phyloP scores from a whole-genome alignment of 2,329 filamentous ascomycete genomes.

The Penicillium sp. region DNA sequence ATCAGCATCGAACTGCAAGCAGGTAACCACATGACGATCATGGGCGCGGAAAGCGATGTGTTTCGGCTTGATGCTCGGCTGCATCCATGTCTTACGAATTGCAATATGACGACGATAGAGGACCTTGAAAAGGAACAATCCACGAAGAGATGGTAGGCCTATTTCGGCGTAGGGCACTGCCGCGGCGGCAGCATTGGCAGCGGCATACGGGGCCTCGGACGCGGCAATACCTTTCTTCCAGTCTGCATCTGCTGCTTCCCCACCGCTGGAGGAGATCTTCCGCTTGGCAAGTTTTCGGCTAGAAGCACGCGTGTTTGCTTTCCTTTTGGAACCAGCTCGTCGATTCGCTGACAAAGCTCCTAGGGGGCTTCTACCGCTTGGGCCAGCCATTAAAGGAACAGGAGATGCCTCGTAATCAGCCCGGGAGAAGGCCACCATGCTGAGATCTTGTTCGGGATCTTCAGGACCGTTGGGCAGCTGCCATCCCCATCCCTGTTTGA shows the following conservation, averaged over 20 bases:
- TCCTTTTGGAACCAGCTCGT: slow-evolving; percentile 43
- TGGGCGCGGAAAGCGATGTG: slow-evolving; percentile 97
- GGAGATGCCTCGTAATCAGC: slow-evolving; percentile 40
- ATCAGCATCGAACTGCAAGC: slow-evolving; percentile 94
- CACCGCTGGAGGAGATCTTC: slow-evolving; percentile 49
- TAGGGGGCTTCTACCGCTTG: slow-evolving; percentile 25
- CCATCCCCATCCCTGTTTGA: slow-evolving; percentile 94
- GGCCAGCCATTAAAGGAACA: slow-evolving; percentile 22
- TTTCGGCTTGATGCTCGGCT: slow-evolving; percentile 71
- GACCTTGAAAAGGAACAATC: slow-evolving; percentile 91
- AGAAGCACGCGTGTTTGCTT: slow-evolving; percentile 45
- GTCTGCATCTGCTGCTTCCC: slow-evolving; percentile 40
- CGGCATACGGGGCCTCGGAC: slow-evolving; percentile 79
- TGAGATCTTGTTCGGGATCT: slow-evolving; percentile 77
- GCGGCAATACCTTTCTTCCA: slow-evolving; percentile 49
- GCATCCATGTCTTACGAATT: slow-evolving; percentile 90
- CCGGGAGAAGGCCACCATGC: slow-evolving; percentile 46
- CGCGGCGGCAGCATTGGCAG: slow-evolving; percentile 73
- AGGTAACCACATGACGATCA: slow-evolving; percentile 93
- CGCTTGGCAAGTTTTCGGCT: slow-evolving; percentile 56
- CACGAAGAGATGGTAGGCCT: slow-evolving; percentile 71
- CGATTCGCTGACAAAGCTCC: slow-evolving; percentile 26
- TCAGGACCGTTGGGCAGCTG: slow-evolving; percentile 75
- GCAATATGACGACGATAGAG: slow-evolving; percentile 89
- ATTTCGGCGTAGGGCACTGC: slow-evolving; percentile 79